phyloP scores from a whole-genome alignment of 2,329 filamentous ascomycete species.

The Ceratocystis smalleyi region DNA sequence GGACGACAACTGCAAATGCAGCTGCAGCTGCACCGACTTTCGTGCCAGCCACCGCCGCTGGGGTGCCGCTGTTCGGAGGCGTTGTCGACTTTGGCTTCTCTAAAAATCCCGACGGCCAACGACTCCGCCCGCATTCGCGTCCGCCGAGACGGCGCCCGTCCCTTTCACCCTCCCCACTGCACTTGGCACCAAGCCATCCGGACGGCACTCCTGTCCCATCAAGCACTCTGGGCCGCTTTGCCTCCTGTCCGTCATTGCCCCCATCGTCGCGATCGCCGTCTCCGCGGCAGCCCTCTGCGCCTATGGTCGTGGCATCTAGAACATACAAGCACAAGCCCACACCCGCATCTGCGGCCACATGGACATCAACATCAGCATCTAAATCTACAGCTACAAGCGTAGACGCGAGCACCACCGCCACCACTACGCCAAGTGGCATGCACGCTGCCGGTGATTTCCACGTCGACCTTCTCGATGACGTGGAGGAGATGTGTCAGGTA shows the following conservation, averaged over 20 bases:
- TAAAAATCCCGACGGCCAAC: background rate
- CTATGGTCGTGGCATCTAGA: background rate
- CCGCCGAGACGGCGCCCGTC: background rate
- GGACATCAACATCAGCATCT: too few species aligned
- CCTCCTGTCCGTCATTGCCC: background rate
- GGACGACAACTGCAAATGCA: too few species aligned
- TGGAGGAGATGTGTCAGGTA: slow-evolving; percentile 1
- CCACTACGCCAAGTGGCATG: background rate
- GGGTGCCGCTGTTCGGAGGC: background rate
- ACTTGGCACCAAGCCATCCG: background rate
- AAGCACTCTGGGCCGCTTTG: background rate
- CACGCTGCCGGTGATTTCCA: background rate
- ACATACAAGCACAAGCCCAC: too few species aligned
- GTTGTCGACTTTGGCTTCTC: background rate
- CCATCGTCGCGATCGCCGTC: background rate
- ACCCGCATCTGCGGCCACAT: too few species aligned
- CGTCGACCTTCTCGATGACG: background rate
- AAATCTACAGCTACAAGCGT: background rate
- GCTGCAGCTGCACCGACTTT: too few species aligned
- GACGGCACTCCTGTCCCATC: background rate
- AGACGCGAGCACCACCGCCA: background rate
- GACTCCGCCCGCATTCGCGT: background rate
- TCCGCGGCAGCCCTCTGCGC: background rate
- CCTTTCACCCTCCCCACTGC: background rate
- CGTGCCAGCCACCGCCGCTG: background rate